These are phyloP conservation scores for Kwoniella bestiolae DNA, from an alignment of 768 basidiomycete species.

Conservation along the genomic window DNA sequence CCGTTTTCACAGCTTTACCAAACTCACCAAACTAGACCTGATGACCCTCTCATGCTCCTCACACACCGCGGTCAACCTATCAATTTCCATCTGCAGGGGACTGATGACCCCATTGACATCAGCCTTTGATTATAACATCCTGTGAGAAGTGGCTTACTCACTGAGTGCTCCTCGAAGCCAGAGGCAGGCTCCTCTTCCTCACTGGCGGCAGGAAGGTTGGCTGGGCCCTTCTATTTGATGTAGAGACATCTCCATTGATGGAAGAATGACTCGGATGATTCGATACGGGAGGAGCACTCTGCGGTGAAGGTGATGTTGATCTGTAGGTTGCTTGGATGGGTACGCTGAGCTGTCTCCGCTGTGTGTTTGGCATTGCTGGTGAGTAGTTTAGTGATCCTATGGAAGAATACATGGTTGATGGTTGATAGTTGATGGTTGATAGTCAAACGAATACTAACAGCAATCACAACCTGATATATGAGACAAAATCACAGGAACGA, in stretches of 20 bases:
- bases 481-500: too few species aligned
- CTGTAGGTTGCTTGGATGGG: slow-evolving; percentile 19
- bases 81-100: slow-evolving; percentile 41
- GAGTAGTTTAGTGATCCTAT: neutral
- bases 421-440: too few species aligned
- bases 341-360: slow-evolving; percentile 14
- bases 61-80: slow-evolving; percentile 37
- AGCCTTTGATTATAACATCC: neutral
- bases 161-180: slow-evolving; percentile 28
- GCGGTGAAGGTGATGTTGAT: slow-evolving; percentile 3
- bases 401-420: neutral
- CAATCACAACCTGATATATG: too few species aligned
- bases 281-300: slow-evolving; percentile 1
- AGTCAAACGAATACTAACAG: too few species aligned
- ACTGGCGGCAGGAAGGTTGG: slow-evolving; percentile 2
- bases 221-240: neutral
- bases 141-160: slow-evolving; percentile 4
- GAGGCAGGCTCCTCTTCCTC: slow-evolving; percentile 21
- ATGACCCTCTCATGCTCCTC: slow-evolving; percentile 47
- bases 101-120: slow-evolving; percentile 12
- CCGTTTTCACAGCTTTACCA: too few species aligned
- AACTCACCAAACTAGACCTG: slow-evolving; percentile 35
- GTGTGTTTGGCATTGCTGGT: slow-evolving; percentile 1
- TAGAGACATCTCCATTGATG: neutral
- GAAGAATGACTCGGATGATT: slow-evolving; percentile 7